Evolutionary conservation across 2,329 filamentous ascomycete species (phyloP), one percentile per base, ranked within the genome.

Genomic region (Claviceps sp.): DNA sequence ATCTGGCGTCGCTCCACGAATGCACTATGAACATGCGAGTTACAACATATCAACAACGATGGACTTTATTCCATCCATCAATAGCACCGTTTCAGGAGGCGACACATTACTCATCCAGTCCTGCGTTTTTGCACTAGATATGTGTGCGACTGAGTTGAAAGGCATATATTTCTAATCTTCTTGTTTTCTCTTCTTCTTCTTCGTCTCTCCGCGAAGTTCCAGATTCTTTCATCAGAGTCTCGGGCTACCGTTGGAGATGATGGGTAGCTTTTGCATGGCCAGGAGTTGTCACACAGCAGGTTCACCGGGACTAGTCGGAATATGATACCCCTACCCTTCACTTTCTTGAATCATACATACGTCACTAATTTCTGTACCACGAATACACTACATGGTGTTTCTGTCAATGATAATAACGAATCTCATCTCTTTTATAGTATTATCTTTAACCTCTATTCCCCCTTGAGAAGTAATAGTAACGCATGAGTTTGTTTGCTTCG

Each of bases 1-100:
- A 84, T 85, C 48, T 84, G 78, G 78, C 74, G 76, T 46, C 69
- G 77, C 47, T 77, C 77, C 20, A 77, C 76, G 2, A 77, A 75
- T 52, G 72, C 73, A 16, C 58, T 61, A 22, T 72, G 50, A 62
- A 50, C 9, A 30, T 34, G 4, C 9, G 37, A 41, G 5, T 30
- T 20, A 4, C 14, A 37, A 30, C n/a, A 45, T 22, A 50, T 30
- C 18, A 24, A 18, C 45, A 22, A 16, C 26, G 41, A 42, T 8
- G 22, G 40, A 1, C 14, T 14, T 26, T 13, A 45, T 45, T 18
- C 40, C 30, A 34, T 34, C 30, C 30, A 34, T 34, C 30, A 34
- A 50, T 16, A 45, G 8, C n/a, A 22, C 24, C 18, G 2, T 48
- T 47, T 22, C 43, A 5, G 20, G 18, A 24, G 22, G 48, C 43